Base-by-base conservation (phyloP, 306 rosid species). In the Citrullus amarus region DNA sequence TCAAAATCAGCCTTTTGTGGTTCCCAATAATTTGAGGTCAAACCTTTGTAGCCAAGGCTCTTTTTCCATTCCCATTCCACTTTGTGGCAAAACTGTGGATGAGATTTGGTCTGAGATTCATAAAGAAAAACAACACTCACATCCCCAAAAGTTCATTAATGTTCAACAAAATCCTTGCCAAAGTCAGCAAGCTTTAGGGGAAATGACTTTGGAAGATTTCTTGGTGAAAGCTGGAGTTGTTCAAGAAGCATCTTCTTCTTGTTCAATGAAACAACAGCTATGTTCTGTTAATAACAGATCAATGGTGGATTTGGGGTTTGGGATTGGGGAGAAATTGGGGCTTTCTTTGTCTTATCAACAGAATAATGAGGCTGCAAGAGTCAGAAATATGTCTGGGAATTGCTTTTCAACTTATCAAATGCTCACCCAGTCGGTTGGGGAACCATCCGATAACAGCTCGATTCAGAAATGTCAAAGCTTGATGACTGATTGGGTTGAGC, bases 181-280 rank as follows among this genome's bases (percentile, higher is more conserved):
- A 15, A 79, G 38, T 72, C 87, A 88, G 15, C 86, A 80, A 79
- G 84, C 89, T 57, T 78, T 89, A 14, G 91, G 89, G 16, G 92
- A 88, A 54, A 86, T 90, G 78, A 90, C 93, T 9, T 73, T 92
- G 57, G 97, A 92, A 79, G 96, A 90, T 79, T 92, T 92, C 79
- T 82, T 92, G 4, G 73, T 90, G 3, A 90, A 87, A 85, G 96
- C 93, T 4, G 97, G 96, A 10, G 90, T 92, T 2, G 96, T 90
- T 14, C 84, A 84, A 50, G 85, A 73, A 76, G 82, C 90, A 25
- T 54, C 79, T 9, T 63, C 80, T 6, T 59, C 62, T 79, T 36
- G 73, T 69, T 51, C 69, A 57, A 72, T 32, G n/a, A 80, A 77
- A 10, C 59, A 44, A 54, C 75, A 81, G 50, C 14, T 56, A n/a